Evolutionary conservation across 257 asterid genomes (phyloP).

Genomic region (Solanum lignicaule): DNA sequence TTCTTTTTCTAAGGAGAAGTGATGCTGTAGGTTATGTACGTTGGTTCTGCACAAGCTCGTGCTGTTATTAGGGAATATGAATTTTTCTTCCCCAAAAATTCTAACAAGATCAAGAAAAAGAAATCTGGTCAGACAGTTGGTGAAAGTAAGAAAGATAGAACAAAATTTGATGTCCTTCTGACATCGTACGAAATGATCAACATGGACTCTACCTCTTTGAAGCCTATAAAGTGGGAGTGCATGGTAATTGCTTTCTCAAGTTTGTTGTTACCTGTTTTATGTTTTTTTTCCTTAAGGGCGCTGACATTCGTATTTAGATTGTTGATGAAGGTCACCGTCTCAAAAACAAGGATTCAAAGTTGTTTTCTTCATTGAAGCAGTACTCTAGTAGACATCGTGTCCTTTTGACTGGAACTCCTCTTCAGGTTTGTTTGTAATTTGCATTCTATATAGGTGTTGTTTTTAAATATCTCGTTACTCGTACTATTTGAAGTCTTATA

Average conservation of each 20-base stretch:
- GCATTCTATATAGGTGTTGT: background rate
- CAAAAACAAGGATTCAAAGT: conserved; percentile 93
- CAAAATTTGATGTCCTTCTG: conserved; percentile 89
- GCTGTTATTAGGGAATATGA: conserved; percentile 72
- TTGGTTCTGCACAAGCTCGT: conserved; percentile 79
- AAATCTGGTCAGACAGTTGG: conserved; percentile 49
- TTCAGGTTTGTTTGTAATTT: conserved; percentile 47
- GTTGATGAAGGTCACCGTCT: conserved; percentile 99
- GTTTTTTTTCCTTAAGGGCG: conserved; percentile 4
- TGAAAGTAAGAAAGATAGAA: conserved; percentile 80
- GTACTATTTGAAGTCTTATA: background rate
- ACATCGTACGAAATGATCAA: conserved; percentile 95
- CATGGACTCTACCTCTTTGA: conserved; percentile 63
- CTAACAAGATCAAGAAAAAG: conserved; percentile 73
- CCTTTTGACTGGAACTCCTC: conserved; percentile 97
- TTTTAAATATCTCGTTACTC: background rate
- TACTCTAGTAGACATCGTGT: conserved; percentile 71
- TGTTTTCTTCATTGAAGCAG: conserved; percentile 69
- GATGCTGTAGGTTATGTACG: conserved; percentile 85
- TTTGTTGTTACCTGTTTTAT: conserved; percentile 1
- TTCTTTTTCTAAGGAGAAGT: conserved; percentile 13
- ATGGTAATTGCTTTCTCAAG: conserved; percentile 45
- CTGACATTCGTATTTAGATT: conserved; percentile 39
- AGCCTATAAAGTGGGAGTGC: conserved; percentile 91
- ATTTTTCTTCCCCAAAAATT: conserved; percentile 67